Percentiles rank a stretch among this genome's conserved stretches.
Conservation (phyloP, 495 filamentous ascomycete genomes). For the Delitschia confertaspora region DNA sequence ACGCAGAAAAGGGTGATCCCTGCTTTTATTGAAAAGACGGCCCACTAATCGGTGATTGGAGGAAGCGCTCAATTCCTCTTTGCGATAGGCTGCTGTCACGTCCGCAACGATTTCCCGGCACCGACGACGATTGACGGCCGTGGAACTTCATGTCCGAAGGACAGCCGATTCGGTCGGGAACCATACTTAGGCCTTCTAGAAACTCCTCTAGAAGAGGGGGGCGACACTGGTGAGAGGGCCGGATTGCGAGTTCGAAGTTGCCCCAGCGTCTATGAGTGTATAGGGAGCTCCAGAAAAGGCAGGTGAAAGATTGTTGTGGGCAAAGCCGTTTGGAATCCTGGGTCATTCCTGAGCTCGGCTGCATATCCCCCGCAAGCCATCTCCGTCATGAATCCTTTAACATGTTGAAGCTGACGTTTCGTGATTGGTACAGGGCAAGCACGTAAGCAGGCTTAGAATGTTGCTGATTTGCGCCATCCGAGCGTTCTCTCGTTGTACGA, state of each 20-base stretch:
- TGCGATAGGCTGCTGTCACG: constrained; percentile 17
- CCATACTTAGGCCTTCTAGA: not conserved
- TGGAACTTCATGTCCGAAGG: too few relatives aligned
- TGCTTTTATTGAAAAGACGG: constrained; percentile 1
- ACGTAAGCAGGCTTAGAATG: constrained; percentile 14
- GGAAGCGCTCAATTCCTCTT: not conserved
- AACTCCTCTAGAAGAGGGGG: not conserved
- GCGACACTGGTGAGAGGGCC: not conserved
- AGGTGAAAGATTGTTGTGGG: not conserved
- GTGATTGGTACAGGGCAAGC: constrained; percentile 25
- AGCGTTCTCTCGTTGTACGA: constrained; percentile 16
- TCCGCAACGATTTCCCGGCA: not conserved
- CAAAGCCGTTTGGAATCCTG: too few relatives aligned
- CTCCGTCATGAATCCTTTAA: constrained; percentile 12
- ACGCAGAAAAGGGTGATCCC: constrained; percentile 8
- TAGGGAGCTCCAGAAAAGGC: not conserved
- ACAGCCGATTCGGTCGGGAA: not conserved
- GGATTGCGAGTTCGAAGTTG: too few relatives aligned
- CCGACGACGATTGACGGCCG: too few relatives aligned
- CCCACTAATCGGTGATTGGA: not conserved
- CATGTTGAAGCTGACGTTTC: constrained; percentile 16
- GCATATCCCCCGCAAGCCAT: constrained; percentile 19
- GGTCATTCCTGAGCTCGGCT: not conserved
- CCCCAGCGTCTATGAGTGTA: too few relatives aligned
- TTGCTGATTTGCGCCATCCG: constrained; percentile 8